Evolutionary conservation across 2,329 filamentous ascomycete species (phyloP).

Genomic region (Fusarium nurragi): DNA sequence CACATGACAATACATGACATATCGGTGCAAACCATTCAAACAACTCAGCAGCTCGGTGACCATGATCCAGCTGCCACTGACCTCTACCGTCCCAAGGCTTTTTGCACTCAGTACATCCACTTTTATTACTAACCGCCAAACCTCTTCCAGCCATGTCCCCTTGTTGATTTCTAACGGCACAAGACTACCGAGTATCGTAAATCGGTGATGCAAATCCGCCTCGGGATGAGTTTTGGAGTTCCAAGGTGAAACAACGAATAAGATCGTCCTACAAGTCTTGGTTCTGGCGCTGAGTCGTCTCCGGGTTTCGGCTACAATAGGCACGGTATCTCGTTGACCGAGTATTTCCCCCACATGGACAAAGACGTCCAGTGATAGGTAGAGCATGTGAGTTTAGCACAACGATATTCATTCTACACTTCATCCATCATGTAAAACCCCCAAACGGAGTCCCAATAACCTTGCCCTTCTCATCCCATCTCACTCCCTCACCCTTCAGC

Average conservation of each 20-base stretch:
- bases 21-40: not conserved
- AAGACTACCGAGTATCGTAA: slow-evolving; percentile 37
- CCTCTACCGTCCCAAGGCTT: slow-evolving; percentile 14
- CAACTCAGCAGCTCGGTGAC: slow-evolving; percentile 21
- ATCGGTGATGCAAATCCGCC: slow-evolving; percentile 33
- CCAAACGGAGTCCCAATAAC: slow-evolving; percentile 65
- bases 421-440: slow-evolving; percentile 31
- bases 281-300: slow-evolving; percentile 5
- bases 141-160: slow-evolving; percentile 19
- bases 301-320: slow-evolving; percentile 39
- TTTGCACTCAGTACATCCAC: slow-evolving; percentile 20
- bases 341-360: slow-evolving; percentile 24
- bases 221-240: slow-evolving; percentile 5
- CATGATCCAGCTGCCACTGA: slow-evolving; percentile 25
- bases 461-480: slow-evolving; percentile 67
- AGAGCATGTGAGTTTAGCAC: not conserved
- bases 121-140: slow-evolving; percentile 34
- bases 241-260: slow-evolving; percentile 35
- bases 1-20: slow-evolving; percentile 9
- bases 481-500: slow-evolving; percentile 70
- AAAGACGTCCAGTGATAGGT: slow-evolving; percentile 21
- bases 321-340: slow-evolving; percentile 24
- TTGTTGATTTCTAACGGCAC: slow-evolving; percentile 23
- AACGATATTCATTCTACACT: not conserved
- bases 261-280: not conserved